phyloP scores from a whole-genome alignment of 306 rosid species.

The Lupinus albus region DNA sequence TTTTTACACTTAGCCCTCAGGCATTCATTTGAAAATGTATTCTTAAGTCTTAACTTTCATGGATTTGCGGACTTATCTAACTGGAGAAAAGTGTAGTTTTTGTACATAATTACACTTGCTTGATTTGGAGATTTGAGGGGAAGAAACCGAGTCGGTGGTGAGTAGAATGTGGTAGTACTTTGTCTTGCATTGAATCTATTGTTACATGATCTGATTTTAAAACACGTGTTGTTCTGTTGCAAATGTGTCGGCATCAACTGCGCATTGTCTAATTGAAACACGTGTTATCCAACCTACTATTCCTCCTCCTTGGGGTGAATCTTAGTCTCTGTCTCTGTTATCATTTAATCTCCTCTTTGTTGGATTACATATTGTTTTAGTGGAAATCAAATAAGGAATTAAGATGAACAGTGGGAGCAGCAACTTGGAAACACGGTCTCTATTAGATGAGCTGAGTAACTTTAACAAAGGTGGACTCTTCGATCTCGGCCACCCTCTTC shows the following conservation, averaged over 20 bases:
- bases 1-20: not conserved
- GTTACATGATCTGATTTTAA: too few relatives aligned
- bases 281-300: slow-evolving; percentile 42
- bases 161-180: not conserved
- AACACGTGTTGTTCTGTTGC: slow-evolving; percentile 40
- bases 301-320: not conserved
- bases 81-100: not conserved
- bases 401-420: slow-evolving; percentile 39
- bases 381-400: not conserved
- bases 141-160: not conserved
- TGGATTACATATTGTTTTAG: not conserved
- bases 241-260: slow-evolving; percentile 31
- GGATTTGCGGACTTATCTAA: not conserved
- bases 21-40: not conserved
- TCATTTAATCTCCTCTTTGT: not conserved
- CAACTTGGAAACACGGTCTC: slow-evolving; percentile 49
- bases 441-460: slow-evolving; percentile 57
- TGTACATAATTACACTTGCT: not conserved
- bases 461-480: slow-evolving; percentile 52
- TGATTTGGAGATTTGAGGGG: not conserved
- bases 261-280: slow-evolving; percentile 32
- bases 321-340: not conserved
- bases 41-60: not conserved
- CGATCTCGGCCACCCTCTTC: slow-evolving; percentile 81
- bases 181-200: not conserved